phyloP scores from a whole-genome alignment of 2,329 filamentous ascomycete genomes.

The Malbranchea cinnamomea region DNA sequence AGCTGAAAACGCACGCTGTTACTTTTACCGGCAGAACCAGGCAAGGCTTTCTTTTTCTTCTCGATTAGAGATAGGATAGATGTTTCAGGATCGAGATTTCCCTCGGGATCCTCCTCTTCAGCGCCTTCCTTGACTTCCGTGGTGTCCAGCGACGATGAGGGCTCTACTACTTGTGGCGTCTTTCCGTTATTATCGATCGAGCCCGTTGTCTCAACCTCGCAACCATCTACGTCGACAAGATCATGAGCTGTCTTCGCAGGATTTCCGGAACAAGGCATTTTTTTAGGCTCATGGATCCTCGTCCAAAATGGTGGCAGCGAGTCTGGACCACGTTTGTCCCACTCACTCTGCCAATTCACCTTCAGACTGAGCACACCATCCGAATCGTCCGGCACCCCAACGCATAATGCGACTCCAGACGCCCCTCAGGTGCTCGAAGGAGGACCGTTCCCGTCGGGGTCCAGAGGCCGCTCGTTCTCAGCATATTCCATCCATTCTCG shows the following conservation, averaged over 20 bases:
- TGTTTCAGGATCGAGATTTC: constrained; percentile 1
- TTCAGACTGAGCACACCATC: constrained; percentile 45
- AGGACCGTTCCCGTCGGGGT: constrained; percentile 44
- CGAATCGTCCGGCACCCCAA: constrained; percentile 43
- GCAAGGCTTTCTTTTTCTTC: constrained; percentile 11
- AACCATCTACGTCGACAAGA: too few relatives aligned
- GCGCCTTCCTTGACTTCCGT: not conserved
- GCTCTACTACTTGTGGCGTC: not conserved
- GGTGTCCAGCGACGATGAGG: not conserved
- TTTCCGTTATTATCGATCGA: not conserved
- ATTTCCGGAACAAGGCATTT: too few relatives aligned
- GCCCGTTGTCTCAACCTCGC: not conserved
- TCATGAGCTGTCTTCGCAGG: too few relatives aligned
- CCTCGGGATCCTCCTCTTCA: constrained; percentile 1
- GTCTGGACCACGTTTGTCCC: constrained; percentile 37
- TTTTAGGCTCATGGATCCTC: constrained; percentile 14
- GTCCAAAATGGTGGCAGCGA: constrained; percentile 46
- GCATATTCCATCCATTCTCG: constrained; percentile 41
- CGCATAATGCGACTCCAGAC: constrained; percentile 34
- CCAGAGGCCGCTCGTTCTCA: constrained; percentile 45
- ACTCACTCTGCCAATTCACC: constrained; percentile 40
- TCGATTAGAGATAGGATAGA: constrained; percentile 12
- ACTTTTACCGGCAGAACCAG: constrained; percentile 11
- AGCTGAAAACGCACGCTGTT: constrained; percentile 16
- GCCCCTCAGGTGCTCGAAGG: constrained; percentile 39